These are phyloP conservation scores for Phoenix roebelenii DNA, from an alignment of 176 grass and related monocot species.

Conservation along the genomic window DNA sequence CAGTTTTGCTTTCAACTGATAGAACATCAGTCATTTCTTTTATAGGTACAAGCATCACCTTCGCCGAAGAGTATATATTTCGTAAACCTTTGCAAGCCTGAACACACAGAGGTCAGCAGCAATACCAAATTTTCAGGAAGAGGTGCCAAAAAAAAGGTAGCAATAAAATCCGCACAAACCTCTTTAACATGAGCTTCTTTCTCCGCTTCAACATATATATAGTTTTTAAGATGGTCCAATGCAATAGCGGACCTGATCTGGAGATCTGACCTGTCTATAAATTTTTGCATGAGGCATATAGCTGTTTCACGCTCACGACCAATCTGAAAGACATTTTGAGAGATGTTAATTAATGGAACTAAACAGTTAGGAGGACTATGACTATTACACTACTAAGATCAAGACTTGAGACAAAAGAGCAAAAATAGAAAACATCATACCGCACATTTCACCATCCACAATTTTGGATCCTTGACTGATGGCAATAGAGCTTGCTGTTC, in stretches of 20 bases:
- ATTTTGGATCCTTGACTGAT: slow-evolving; percentile 96
- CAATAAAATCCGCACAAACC: slow-evolving; percentile 20
- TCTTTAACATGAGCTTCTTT: slow-evolving; percentile 97
- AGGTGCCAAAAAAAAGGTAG: too few relatives aligned
- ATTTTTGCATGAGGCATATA: slow-evolving; percentile 95
- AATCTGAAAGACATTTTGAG: slow-evolving; percentile 39
- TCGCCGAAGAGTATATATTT: slow-evolving; percentile 77
- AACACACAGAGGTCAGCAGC: slow-evolving; percentile 13
- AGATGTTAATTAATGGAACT: too few relatives aligned
- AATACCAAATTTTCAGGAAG: not conserved
- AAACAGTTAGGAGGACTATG: too few relatives aligned
- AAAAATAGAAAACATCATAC: slow-evolving; percentile 26
- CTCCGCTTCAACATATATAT: slow-evolving; percentile 94
- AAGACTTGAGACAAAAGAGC: slow-evolving; percentile 5
- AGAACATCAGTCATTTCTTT: slow-evolving; percentile 98
- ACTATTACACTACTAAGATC: not conserved
- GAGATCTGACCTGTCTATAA: slow-evolving; percentile 66
- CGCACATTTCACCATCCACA: slow-evolving; percentile 99
- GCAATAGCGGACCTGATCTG: slow-evolving; percentile 80
- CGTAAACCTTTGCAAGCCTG: slow-evolving; percentile 86
- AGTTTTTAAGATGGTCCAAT: slow-evolving; percentile 95
- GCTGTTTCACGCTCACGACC: slow-evolving; percentile 83
- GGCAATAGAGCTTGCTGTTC: slow-evolving; percentile 96
- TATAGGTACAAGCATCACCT: slow-evolving; percentile 85
- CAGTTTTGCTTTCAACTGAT: slow-evolving; percentile 90